Base-by-base conservation (phyloP, 768 basidiomycete species). In the Leccinum barrowsii region DNA sequence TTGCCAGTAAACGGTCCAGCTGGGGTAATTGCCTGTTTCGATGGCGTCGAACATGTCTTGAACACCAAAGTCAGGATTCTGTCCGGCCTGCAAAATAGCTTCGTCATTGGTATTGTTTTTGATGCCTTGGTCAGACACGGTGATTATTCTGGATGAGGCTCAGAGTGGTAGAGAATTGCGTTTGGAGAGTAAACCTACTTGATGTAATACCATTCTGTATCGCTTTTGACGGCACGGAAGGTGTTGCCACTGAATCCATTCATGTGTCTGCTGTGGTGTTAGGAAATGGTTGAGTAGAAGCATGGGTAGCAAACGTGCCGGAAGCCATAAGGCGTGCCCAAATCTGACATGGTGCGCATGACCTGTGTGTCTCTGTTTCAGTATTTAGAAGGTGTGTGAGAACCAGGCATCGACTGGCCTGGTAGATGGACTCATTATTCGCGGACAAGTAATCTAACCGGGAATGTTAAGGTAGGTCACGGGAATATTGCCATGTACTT, bases 1-100 rank as follows among this genome's bases (percentile, higher is more conserved):
- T 71, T 85, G 84, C 12, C 83, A 79, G 61, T 81, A 83, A 17
- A 85, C 64, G 52, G 83, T 83, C 80, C 80, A 85, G 61, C 79
- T 77, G 24, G 84, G 83, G 72, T 75, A 83, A 7, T 78, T 70
- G 12, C 78, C 78, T 28, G 75, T 74, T 59, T 81, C 79, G 61
- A 86, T 85, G 17, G 83, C 75, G 24, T 83, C 81, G 59, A 71
- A 83, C n/a, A 85, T 70, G 63, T 85, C 83, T 37, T 81, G 74
- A 30, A 80, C 75, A 55, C 81, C 81, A 69, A 79, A 86, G 65
- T 86, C 85, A 0, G 77, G 70, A 57, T 76, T 78, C 64, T 59
- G 57, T 58, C 81, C 82, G 15, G 63, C 63, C 59, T 80, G 42
- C 62, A 77, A 44, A 28, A 67, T 71, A 7, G 75, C 70, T 30